These are phyloP conservation scores for Pittosporum tobira DNA, from an alignment of 129 eudicot genomes.

Conservation along the genomic window DNA sequence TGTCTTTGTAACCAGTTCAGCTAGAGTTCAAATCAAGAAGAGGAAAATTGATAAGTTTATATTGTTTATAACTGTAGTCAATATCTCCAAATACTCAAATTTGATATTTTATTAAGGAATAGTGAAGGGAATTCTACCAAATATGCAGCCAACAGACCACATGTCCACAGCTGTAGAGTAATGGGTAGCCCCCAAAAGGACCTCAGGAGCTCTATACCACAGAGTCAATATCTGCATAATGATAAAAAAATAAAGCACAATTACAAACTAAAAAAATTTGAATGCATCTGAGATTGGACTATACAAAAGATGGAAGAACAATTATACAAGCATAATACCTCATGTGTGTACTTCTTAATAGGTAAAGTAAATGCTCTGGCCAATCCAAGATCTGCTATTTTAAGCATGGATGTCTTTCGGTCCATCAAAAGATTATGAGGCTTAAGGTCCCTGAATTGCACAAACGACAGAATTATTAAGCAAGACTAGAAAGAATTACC, in stretches of 20 bases:
- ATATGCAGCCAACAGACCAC: constrained; percentile 98
- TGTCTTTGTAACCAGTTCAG: constrained; percentile 70
- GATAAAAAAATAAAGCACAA: not conserved
- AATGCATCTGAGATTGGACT: not conserved
- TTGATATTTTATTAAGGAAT: not conserved
- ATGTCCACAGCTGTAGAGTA: constrained; percentile 89
- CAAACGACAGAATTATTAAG: not conserved
- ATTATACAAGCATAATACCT: constrained; percentile 30
- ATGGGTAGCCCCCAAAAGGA: constrained; percentile 90
- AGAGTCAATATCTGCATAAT: constrained; percentile 75
- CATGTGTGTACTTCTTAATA: constrained; percentile 86
- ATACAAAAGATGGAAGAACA: not conserved
- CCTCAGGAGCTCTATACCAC: constrained; percentile 98
- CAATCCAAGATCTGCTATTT: constrained; percentile 88
- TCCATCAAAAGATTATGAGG: constrained; percentile 99
- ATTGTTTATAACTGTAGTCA: not conserved
- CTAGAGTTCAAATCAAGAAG: constrained; percentile 20
- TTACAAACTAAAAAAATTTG: not conserved
- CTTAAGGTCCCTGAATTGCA: constrained; percentile 64
- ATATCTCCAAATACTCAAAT: not conserved
- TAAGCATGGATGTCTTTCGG: constrained; percentile 55
- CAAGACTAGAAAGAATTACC: not conserved
- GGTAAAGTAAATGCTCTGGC: constrained; percentile 79
- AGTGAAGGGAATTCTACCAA: constrained; percentile 38
- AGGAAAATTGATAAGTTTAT: not conserved